Base-by-base conservation (phyloP, 106 monocot genomes). In the Allium sativum region DNA sequence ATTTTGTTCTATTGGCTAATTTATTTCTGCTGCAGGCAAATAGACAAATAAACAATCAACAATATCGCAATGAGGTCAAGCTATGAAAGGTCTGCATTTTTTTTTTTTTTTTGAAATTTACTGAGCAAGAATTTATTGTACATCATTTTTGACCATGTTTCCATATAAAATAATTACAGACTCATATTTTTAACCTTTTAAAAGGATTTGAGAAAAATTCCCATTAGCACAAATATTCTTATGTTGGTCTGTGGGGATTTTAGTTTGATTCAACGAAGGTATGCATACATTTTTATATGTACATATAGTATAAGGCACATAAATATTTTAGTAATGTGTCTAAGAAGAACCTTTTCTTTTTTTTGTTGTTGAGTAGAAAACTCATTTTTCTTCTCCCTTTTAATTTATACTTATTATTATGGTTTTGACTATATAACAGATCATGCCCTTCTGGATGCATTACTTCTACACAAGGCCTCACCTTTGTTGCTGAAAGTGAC, bases 171-270 rank as follows among this genome's bases (percentile, higher is more conserved):
- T 68, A 1, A 40, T 71, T 58, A 7, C 62, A 99, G 98, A 92
- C 91, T 11, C 92, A 92, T 60, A 99, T 85, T 18, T n/a, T n/a
- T n/a, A n/a, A n/a, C n/a, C 88, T 99, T 45, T 67, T 99, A 65
- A 99, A 92, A 70, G 88, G 88, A 42, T 66, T 99, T 73, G 98
- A 99, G 59, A 99, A 91, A n/a, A 64, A 99, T 99, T 52, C 82
- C 85, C 67, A 78, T 78, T 17, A 99, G 88, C 77, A 83, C 92
- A 31, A 92, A 99, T 66, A 99, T 92, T 61, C 88, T 88, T 12
- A 85, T 99, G 92, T 77, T 99, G 92, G 85, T 99, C 1, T 99
- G 98, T 85, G 98, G 98, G 13, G 98, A 92, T 85, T 99, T 99
- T 72, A 92, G 80, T 68, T 79, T 88, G 12, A 45, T 77, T 59